Evolutionary conservation across 352 stramenopile species (phyloP), one percentile per base, ranked within the genome.

Genomic region (Globisporangium alternatum): DNA sequence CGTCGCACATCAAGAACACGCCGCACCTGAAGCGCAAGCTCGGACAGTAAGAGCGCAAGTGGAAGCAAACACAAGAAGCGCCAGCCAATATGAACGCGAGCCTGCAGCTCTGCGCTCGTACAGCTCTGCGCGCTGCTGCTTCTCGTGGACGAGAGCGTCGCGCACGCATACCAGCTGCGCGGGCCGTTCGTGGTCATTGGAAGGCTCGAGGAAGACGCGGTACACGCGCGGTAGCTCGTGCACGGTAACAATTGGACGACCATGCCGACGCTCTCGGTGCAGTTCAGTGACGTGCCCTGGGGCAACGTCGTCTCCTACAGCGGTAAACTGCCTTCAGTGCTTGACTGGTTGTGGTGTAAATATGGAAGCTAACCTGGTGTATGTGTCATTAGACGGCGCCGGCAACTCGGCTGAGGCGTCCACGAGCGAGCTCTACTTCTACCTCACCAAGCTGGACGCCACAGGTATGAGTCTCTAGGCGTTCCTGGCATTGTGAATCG

Each of bases 341-440:
- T 57, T 45, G 39, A 7, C 7, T 48, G n/a, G 8, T 5, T 21
- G 10, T 51, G 13, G 25, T 3, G 2, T 37, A 8, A 41, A 21
- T 3, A n/a, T 35, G 12, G 25, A 31, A 25, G 25, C 17, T 62
- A 25, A 30, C 10, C 5, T 43, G 8, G 13, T 21, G 7, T 33
- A 13, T 28, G 25, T 15, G 28, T 17, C 9, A 10, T 22, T 37
- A 92, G 83, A 93, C 60, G 78, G 81, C 13, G 61, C 87, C 10
- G 83, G 80, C 35, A 76, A 71, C 25, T 59, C 68, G 13, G 70
- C 82, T 6, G 62, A 77, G 15, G 78, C 78, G 5, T 75, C 81
- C 2, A 91, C 80, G 15, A 80, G 81, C 21, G 70, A 86, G 41
- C 41, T 93, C 3, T 93, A 81, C 65, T 90, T 93, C 60, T 93